Percentiles rank a stretch among this genome's conserved stretches.
Evolutionary conservation across 495 filamentous ascomycete genomes (phyloP).

Genomic region (Lasiosphaeriaceae sp.): DNA sequence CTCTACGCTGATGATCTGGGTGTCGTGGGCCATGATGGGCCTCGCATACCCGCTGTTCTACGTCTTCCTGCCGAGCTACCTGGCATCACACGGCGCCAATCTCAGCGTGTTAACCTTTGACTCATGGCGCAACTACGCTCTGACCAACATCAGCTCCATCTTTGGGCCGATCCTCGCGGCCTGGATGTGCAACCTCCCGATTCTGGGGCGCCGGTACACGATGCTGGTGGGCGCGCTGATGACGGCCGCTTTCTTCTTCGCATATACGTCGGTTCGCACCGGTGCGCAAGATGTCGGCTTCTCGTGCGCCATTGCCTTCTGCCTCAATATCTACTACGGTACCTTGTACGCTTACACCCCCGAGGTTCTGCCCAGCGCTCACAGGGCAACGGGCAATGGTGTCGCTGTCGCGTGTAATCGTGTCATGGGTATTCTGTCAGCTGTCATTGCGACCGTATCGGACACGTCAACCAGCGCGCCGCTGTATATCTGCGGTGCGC

Average conservation of each 20-base stretch:
- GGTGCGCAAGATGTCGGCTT: constrained; percentile 60
- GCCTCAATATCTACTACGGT: constrained; percentile 69
- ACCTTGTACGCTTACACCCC: constrained; percentile 62
- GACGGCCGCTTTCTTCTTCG: constrained; percentile 66
- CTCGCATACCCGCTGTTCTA: constrained; percentile 68
- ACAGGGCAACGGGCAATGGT: constrained; percentile 68
- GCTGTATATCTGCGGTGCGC: constrained; percentile 64
- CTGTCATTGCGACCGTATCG: constrained; percentile 58
- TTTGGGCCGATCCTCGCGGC: constrained; percentile 63
- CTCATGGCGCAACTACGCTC: constrained; percentile 68
- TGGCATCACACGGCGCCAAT: constrained; percentile 34
- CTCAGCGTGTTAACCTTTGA: constrained; percentile 44
- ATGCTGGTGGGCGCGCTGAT: constrained; percentile 62
- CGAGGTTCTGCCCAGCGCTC: constrained; percentile 61
- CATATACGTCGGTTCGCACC: constrained; percentile 60
- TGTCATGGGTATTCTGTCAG: constrained; percentile 68
- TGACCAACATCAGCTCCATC: constrained; percentile 61
- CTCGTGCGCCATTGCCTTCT: constrained; percentile 63
- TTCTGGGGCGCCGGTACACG: constrained; percentile 60
- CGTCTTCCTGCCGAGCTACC: constrained; percentile 56
- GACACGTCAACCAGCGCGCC: constrained; percentile 59
- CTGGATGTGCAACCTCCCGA: constrained; percentile 54
- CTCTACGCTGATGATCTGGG: constrained; percentile 62
- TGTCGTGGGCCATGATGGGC: constrained; percentile 67
- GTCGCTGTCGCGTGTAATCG: constrained; percentile 65